Conservation (phyloP, 2,329 filamentous ascomycete species). For the Ceratocystis destructans region DNA sequence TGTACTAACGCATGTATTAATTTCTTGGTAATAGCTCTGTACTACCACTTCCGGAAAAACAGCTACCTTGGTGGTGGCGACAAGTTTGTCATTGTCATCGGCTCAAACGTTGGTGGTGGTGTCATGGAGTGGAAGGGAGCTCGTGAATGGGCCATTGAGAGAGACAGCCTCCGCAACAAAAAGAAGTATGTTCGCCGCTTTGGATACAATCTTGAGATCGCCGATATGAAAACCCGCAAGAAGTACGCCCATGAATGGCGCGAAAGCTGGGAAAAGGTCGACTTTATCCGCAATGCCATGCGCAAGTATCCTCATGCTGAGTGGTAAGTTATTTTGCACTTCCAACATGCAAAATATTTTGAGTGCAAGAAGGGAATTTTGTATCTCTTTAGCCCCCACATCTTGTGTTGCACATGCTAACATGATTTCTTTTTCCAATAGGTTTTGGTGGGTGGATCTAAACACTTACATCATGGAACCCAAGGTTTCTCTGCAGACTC, state of each 20-base stretch:
- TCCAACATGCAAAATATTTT: background rate
- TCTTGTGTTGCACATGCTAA: background rate
- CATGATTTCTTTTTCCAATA: slow-evolving; percentile 28
- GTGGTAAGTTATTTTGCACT: slow-evolving; percentile 50
- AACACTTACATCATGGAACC: slow-evolving; percentile 98
- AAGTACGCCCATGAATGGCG: slow-evolving; percentile 97
- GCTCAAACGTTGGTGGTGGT: slow-evolving; percentile 85
- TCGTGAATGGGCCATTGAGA: slow-evolving; percentile 93
- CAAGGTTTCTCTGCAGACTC: slow-evolving; percentile 71
- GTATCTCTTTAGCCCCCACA: background rate
- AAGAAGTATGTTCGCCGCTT: slow-evolving; percentile 71
- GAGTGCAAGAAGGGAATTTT: background rate
- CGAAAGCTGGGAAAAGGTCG: slow-evolving; percentile 98
- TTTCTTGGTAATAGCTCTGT: slow-evolving; percentile 31
- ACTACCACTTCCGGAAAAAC: slow-evolving; percentile 56
- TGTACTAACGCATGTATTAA: background rate
- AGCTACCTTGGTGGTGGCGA: slow-evolving; percentile 66
- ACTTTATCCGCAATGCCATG: slow-evolving; percentile 77
- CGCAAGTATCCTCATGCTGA: slow-evolving; percentile 90
- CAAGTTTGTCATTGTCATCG: slow-evolving; percentile 86
- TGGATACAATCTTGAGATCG: slow-evolving; percentile 92
- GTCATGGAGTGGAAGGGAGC: slow-evolving; percentile 99
- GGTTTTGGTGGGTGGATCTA: slow-evolving; percentile 98
- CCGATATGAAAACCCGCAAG: slow-evolving; percentile 98
- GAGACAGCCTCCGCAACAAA: slow-evolving; percentile 93